Percentiles rank a stretch among this genome's conserved stretches.
Evolutionary conservation across 495 filamentous ascomycete genomes (phyloP).

Genomic region (Penicillium argentinense): DNA sequence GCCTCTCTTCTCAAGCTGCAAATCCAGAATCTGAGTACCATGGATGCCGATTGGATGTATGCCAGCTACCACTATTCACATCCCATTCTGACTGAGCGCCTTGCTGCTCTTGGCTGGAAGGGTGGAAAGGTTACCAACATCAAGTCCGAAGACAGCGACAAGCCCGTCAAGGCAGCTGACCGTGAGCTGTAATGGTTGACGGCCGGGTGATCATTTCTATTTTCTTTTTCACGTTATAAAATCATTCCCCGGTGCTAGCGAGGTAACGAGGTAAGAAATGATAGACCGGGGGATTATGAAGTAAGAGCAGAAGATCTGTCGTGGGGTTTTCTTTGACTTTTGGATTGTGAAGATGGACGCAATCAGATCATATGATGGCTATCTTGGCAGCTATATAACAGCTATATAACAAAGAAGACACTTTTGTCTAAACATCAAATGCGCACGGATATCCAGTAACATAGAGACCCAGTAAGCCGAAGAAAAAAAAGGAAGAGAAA

Average conservation of each 20-base stretch:
- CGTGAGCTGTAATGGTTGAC: constrained; percentile 52
- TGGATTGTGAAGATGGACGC: not conserved
- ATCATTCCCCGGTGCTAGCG: too few relatives aligned
- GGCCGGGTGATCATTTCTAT: constrained; percentile 8
- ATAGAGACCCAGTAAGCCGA: constrained; percentile 11
- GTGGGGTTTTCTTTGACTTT: too few relatives aligned
- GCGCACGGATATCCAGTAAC: constrained; percentile 11
- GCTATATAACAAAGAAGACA: constrained; percentile 7
- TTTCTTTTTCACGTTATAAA: constrained; percentile 1
- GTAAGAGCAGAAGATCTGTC: too few relatives aligned
- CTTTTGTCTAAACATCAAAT: constrained; percentile 25
- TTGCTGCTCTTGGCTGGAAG: constrained; percentile 86
- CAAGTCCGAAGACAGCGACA: constrained; percentile 52
- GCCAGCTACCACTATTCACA: constrained; percentile 98
- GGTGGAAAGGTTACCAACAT: constrained; percentile 53
- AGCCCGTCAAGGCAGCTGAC: constrained; percentile 55
- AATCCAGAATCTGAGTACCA: constrained; percentile 94
- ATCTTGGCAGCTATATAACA: constrained; percentile 1
- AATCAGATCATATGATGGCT: constrained; percentile 1
- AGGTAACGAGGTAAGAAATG: too few relatives aligned
- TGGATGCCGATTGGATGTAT: constrained; percentile 98
- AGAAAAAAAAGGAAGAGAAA: constrained; percentile 10
- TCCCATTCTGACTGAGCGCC: constrained; percentile 89
- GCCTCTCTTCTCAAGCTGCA: constrained; percentile 92
- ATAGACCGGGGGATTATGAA: too few relatives aligned